These are phyloP conservation scores for Botrytis hyacinthi DNA, from an alignment of 2,329 filamentous ascomycete genomes.

Conservation along the genomic window DNA sequence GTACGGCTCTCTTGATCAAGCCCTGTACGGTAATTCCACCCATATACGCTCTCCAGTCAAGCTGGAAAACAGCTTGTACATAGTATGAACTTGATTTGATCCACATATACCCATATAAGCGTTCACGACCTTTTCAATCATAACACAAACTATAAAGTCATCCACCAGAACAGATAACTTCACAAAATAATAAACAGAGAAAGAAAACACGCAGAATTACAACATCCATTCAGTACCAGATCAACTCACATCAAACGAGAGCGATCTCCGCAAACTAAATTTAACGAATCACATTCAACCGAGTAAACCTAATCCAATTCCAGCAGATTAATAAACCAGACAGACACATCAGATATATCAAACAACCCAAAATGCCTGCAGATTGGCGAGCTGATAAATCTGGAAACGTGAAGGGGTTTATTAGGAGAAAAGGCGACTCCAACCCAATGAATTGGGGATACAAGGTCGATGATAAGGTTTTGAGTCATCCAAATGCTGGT, in stretches of 20 bases:
- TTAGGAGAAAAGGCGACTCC: conserved; percentile 1
- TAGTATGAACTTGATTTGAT: not conserved
- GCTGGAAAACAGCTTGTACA: not conserved
- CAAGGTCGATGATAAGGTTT: not conserved
- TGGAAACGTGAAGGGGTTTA: not conserved
- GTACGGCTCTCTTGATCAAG: not conserved
- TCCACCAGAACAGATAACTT: not conserved
- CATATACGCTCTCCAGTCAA: not conserved
- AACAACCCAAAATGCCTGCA: not conserved
- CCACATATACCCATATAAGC: not conserved
- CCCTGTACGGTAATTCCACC: too few relatives aligned
- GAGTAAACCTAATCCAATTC: not conserved
- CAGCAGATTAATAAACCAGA: not conserved
- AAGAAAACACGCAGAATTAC: not conserved
- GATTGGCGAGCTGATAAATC: not conserved
- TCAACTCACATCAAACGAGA: not conserved
- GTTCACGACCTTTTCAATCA: not conserved
- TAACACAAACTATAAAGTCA: not conserved
- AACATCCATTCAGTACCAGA: not conserved
- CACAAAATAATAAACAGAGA: too few relatives aligned
- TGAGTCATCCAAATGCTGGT: not conserved
- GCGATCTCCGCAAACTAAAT: not conserved
- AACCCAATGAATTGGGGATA: conserved; percentile 11
- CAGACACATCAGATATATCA: too few relatives aligned
- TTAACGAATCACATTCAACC: not conserved